A percentile compares a stretch with the other conserved stretches of the same genome.
Evolutionary conservation across 306 rosid genomes (phyloP).

Genomic region (Vigna hirtella): DNA sequence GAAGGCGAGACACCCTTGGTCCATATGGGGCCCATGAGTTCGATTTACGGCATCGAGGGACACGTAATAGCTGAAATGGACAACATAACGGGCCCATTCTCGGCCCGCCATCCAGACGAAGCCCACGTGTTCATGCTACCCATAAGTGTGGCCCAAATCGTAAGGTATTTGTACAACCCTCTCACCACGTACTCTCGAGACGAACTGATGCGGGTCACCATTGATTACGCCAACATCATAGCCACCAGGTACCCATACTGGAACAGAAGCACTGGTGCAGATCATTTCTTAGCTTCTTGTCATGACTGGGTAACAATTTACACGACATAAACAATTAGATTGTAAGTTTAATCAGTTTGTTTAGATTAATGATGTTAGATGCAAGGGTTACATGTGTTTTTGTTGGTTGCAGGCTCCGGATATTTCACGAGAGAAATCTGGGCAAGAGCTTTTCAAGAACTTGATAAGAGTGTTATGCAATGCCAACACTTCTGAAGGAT

Average conservation of each 20-base stretch:
- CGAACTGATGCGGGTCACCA: constrained; percentile 51
- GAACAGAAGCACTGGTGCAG: constrained; percentile 74
- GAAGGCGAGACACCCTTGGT: constrained; percentile 78
- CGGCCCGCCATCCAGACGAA: constrained; percentile 64
- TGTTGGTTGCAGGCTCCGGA: constrained; percentile 68
- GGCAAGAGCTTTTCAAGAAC: constrained; percentile 50
- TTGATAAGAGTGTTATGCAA: constrained; percentile 72
- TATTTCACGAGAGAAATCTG: constrained; percentile 47
- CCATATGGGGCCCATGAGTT: constrained; percentile 65
- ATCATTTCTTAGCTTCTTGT: constrained; percentile 76
- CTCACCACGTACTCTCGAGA: constrained; percentile 52
- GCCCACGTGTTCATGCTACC: constrained; percentile 76
- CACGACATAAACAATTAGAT: background rate
- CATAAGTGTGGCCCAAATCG: constrained; percentile 57
- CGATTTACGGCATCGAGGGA: constrained; percentile 74
- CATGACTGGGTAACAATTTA: constrained; percentile 73
- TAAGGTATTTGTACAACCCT: constrained; percentile 55
- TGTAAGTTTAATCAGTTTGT: too few species aligned
- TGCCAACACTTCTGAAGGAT: constrained; percentile 76
- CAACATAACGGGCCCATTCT: constrained; percentile 48
- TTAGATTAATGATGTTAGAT: background rate
- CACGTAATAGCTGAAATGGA: constrained; percentile 74
- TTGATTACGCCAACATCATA: constrained; percentile 59
- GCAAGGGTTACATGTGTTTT: background rate
- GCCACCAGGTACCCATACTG: constrained; percentile 62